Evolutionary conservation across 805 yeast species (phyloP), one percentile per base, ranked within the genome.

Genomic region (Aciculoconidium aculeatum): DNA sequence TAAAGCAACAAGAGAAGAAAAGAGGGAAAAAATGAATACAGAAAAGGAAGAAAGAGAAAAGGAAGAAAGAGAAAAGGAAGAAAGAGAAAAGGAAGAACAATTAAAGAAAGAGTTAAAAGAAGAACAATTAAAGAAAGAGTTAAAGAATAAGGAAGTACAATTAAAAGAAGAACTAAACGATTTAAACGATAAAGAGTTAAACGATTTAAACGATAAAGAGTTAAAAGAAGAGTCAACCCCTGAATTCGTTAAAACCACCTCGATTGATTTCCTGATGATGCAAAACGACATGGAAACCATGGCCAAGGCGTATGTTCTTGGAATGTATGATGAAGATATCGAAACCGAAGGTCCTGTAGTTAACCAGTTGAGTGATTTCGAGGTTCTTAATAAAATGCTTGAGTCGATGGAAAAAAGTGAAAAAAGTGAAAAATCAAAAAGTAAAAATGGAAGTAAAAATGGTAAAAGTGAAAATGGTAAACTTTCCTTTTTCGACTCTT

Each of bases 311-410:
- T 78, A 78, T 39, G 55, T 64, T n/a, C 40, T 63, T 13, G 84
- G 83, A 1, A 49, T 70, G 39, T 76, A 73, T 42, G 81, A 77
- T 42, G 82, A 74, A 36, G 82, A 77, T 40, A 51, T 71, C 7
- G 63, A 56, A 14, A 70, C 75, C 0, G 65, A 67, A 27, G 82
- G 82, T 0, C 70, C 71, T 9, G 67, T 78, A 1, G 67, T 78
- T 12, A 71, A 72, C 36, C 55, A 63, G 31, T 30, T 77, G 7
- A 65, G 58, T 8, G 85, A 78, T 45, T 75, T 78, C 43, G 69
- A 70, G 39, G 44, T 39, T 3, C 63, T 75, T 31, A 77, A 77
- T 42, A 48, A 56, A 31, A 53, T 65, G 33, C 67, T 72, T 3
- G 74, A 72, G 27, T 39, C 55, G 1, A 51, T 53, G 41, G 47